These are phyloP conservation scores for Aspergillus vadensis DNA, from an alignment of 2,329 filamentous ascomycete species.

Conservation along the genomic window DNA sequence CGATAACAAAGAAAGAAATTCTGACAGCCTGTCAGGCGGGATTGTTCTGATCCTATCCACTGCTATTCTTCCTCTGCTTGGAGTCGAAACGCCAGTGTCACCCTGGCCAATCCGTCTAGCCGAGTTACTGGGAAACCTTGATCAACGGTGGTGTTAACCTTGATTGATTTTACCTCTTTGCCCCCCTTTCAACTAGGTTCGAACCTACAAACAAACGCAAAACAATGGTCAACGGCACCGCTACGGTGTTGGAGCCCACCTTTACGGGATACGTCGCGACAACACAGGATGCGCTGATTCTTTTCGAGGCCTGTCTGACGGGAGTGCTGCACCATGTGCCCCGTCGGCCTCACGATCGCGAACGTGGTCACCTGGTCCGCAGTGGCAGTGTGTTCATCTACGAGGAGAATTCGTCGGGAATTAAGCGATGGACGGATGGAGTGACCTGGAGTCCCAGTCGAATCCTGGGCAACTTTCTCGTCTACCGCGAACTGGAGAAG, in stretches of 20 bases:
- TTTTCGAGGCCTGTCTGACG: slow-evolving; percentile 76
- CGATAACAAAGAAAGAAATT: neutral
- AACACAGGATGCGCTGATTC: slow-evolving; percentile 73
- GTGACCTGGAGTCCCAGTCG: slow-evolving; percentile 88
- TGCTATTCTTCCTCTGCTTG: neutral
- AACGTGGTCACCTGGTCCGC: slow-evolving; percentile 73
- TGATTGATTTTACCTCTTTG: slow-evolving; percentile 24
- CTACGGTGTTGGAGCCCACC: slow-evolving; percentile 61
- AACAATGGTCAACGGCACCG: slow-evolving; percentile 47
- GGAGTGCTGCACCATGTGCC: slow-evolving; percentile 74
- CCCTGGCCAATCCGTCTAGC: slow-evolving; percentile 9
- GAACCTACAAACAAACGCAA: slow-evolving; percentile 15
- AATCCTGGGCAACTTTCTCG: slow-evolving; percentile 79
- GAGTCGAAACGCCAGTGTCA: slow-evolving; percentile 11
- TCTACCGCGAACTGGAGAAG: slow-evolving; percentile 79
- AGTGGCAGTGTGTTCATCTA: slow-evolving; percentile 91
- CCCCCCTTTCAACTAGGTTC: slow-evolving; percentile 22
- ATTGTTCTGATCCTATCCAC: neutral
- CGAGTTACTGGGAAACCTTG: slow-evolving; percentile 23
- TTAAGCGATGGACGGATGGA: slow-evolving; percentile 93
- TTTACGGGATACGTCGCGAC: slow-evolving; percentile 68
- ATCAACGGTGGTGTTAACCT: slow-evolving; percentile 24
- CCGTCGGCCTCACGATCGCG: slow-evolving; percentile 81
- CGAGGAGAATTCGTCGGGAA: slow-evolving; percentile 84
- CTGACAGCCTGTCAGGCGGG: neutral